phyloP scores from a whole-genome alignment of 768 basidiomycete species.

The Serendipita sp. region DNA sequence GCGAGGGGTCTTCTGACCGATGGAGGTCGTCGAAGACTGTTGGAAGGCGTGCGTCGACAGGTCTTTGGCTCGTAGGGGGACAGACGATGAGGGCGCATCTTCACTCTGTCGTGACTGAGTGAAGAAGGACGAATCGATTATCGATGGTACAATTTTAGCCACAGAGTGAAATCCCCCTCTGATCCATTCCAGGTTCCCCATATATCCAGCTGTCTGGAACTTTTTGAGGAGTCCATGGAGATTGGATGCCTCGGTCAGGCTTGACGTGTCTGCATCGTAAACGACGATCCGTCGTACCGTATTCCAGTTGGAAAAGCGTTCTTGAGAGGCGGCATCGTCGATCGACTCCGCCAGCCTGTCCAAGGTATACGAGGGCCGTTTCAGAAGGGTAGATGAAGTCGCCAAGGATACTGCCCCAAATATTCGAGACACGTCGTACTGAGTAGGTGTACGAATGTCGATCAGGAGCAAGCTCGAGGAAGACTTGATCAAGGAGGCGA shows the following conservation, averaged over 20 bases:
- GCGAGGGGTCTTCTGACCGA: not conserved
- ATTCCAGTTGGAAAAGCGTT: conserved; percentile 43
- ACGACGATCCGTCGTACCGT: conserved; percentile 51
- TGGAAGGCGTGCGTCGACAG: conserved; percentile 24
- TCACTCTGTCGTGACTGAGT: conserved; percentile 20
- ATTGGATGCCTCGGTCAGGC: conserved; percentile 47
- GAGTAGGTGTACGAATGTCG: conserved; percentile 76
- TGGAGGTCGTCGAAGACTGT: conserved; percentile 15
- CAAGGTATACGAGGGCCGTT: conserved; percentile 73
- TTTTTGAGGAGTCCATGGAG: conserved; percentile 60
- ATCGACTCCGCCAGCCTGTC: conserved; percentile 66
- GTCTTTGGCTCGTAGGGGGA: conserved; percentile 13
- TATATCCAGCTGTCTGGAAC: conserved; percentile 42
- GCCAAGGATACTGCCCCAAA: conserved; percentile 63
- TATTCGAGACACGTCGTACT: conserved; percentile 49
- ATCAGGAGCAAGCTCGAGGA: conserved; percentile 38
- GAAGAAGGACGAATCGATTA: conserved; percentile 24
- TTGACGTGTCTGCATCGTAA: conserved; percentile 63
- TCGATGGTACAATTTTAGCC: conserved; percentile 29
- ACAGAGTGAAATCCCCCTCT: conserved; percentile 69
- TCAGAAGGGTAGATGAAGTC: conserved; percentile 86
- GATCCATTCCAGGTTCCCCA: conserved; percentile 57
- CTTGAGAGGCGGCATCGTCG: conserved; percentile 38
- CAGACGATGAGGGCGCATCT: not conserved
- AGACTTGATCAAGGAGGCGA: not conserved